These are phyloP conservation scores for Trichaptum fuscoviolaceum DNA, from an alignment of 768 basidiomycete species.

Conservation along the genomic window DNA sequence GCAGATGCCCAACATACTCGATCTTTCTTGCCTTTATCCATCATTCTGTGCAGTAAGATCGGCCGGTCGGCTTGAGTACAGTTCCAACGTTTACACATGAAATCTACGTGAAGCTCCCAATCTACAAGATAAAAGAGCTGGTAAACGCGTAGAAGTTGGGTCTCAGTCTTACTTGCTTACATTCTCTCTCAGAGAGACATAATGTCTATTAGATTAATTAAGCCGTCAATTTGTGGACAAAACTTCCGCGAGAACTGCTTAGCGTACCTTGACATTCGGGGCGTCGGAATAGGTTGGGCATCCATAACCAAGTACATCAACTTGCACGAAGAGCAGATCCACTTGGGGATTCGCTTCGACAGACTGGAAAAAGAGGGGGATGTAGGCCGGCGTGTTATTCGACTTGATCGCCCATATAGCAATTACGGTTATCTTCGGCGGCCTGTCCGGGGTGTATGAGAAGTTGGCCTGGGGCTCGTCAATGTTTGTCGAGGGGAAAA, in stretches of 20 bases:
- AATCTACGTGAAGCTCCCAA: not conserved
- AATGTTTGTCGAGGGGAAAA: not conserved
- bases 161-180: not conserved
- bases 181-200: not conserved
- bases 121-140: not conserved
- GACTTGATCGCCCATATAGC: not conserved
- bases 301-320: not conserved
- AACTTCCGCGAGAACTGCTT: not conserved
- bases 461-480: not conserved
- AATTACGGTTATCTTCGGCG: conserved; percentile 1
- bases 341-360: conserved; percentile 1
- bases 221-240: not conserved
- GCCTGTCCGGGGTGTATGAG: not conserved
- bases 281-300: conserved; percentile 1
- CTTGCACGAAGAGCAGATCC: not conserved
- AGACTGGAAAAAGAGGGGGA: not conserved
- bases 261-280: conserved; percentile 1
- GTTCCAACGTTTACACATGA: conserved; percentile 1
- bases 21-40: not conserved
- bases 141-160: not conserved
- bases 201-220: not conserved
- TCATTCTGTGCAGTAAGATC: conserved; percentile 2
- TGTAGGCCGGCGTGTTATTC: not conserved
- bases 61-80: not conserved
- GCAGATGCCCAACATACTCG: not conserved